Conservation (phyloP, 2,329 filamentous ascomycete species). For the Metarhizium sp. region DNA sequence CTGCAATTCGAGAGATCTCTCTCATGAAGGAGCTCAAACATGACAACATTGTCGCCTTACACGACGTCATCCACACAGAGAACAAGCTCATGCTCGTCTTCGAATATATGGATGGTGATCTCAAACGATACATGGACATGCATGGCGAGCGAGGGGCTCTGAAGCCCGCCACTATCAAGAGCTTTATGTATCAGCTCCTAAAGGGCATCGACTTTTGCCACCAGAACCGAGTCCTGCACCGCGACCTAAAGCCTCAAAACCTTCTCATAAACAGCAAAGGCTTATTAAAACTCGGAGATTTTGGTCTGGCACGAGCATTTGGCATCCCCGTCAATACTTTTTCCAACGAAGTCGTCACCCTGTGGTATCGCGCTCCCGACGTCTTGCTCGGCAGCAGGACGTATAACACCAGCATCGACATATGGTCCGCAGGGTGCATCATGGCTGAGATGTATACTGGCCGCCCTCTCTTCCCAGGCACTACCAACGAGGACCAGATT, state of each 20-base stretch:
- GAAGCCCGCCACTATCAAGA: conserved; percentile 87
- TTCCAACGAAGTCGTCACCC: conserved; percentile 92
- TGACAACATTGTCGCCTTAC: conserved; percentile 92
- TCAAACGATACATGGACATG: conserved; percentile 98
- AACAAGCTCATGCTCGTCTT: conserved; percentile 99
- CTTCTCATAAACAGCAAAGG: conserved; percentile 90
- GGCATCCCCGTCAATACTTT: conserved; percentile 98
- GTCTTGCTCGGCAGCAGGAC: conserved; percentile 88
- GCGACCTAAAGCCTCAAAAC: conserved; percentile 94
- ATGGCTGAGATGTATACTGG: conserved; percentile 99
- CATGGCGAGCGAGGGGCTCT: conserved; percentile 82
- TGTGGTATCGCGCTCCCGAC: conserved; percentile 96
- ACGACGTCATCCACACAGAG: conserved; percentile 99
- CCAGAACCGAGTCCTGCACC: conserved; percentile 90
- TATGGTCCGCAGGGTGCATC: conserved; percentile 98
- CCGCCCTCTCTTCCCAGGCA: conserved; percentile 88
- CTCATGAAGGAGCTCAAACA: conserved; percentile 99
- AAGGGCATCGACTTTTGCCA: conserved; percentile 97
- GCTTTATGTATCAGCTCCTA: conserved; percentile 97
- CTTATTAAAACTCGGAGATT: conserved; percentile 86
- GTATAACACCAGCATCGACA: conserved; percentile 99
- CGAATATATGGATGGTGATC: conserved; percentile 95
- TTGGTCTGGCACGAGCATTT: conserved; percentile 87
- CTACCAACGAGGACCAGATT: conserved; percentile 96
- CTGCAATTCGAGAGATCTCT: conserved; percentile 95